Percentiles rank a stretch among this genome's conserved stretches.
phyloP scores from a whole-genome alignment of 345 rosid genomes.

The Linum trigynum region DNA sequence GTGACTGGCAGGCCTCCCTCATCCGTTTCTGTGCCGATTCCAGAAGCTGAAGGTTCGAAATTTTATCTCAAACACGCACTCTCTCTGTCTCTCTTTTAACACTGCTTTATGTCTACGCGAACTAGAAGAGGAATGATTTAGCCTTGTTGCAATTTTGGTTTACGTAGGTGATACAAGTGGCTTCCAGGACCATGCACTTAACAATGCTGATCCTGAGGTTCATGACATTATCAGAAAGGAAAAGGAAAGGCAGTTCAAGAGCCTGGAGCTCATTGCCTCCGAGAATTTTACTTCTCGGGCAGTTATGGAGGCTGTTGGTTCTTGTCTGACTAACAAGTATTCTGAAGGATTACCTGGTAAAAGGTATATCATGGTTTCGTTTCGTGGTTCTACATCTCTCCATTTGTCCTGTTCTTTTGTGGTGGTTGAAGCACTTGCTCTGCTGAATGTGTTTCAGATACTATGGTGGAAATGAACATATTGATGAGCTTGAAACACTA shows the following conservation, averaged over 20 bases:
- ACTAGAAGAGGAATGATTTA: neutral
- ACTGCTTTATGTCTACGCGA: neutral
- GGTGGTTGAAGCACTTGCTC: neutral
- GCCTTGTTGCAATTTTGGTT: conserved; percentile 1
- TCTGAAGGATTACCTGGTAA: conserved; percentile 95
- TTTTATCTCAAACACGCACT: neutral
- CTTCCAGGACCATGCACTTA: conserved; percentile 46
- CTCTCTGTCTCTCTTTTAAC: neutral
- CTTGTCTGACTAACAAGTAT: conserved; percentile 87
- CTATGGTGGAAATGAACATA: conserved; percentile 88
- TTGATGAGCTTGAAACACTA: conserved; percentile 81
- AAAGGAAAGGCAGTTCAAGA: conserved; percentile 76
- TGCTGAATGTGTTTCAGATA: conserved; percentile 32
- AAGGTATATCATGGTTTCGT: conserved; percentile 37
- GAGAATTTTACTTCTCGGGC: conserved; percentile 93
- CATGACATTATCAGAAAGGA: conserved; percentile 51
- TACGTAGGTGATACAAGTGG: conserved; percentile 32
- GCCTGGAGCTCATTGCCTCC: conserved; percentile 88
- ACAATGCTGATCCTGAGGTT: conserved; percentile 76
- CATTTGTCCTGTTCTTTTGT: neutral
- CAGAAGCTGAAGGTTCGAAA: conserved; percentile 41
- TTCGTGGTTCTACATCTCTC: neutral
- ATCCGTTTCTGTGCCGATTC: conserved; percentile 39
- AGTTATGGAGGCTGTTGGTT: conserved; percentile 94
- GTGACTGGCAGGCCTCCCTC: conserved; percentile 43